phyloP scores from a whole-genome alignment of 164 flowering plant genomes.

The Amborella trichopoda region DNA sequence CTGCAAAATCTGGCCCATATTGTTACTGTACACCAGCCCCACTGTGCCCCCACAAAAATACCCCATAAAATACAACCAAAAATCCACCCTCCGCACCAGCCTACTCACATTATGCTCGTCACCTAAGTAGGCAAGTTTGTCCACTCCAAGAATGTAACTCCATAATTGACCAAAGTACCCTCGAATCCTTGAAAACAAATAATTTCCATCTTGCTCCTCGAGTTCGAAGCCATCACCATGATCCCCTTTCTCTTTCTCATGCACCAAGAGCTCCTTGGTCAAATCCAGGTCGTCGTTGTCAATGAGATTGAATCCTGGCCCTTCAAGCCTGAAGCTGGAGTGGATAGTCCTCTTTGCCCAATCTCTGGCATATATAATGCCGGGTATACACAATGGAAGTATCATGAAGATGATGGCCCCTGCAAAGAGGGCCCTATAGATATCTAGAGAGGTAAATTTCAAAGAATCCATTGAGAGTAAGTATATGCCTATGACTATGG shows the following conservation, averaged over 20 bases:
- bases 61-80: conserved; percentile 81
- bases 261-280: conserved; percentile 45
- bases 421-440: conserved; percentile 33
- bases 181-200: background rate
- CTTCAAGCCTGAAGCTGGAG: conserved; percentile 34
- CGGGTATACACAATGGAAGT: conserved; percentile 62
- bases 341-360: conserved; percentile 44
- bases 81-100: conserved; percentile 56
- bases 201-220: background rate
- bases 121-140: conserved; percentile 53
- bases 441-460: conserved; percentile 2
- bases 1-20: conserved; percentile 86
- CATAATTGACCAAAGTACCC: conserved; percentile 5
- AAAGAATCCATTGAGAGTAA: conserved; percentile 49
- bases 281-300: conserved; percentile 66
- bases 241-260: conserved; percentile 7
- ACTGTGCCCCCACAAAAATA: conserved; percentile 95
- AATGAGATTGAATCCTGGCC: conserved; percentile 57
- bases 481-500: conserved; percentile 61
- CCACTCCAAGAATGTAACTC: conserved; percentile 17
- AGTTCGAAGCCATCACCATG: conserved; percentile 1
- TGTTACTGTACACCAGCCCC: conserved; percentile 93
- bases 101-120: conserved; percentile 54
- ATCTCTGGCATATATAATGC: conserved; percentile 42
- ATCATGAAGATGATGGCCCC: conserved; percentile 61